Percentiles rank a stretch among this genome's conserved stretches.
Conservation (phyloP, 805 yeast species). For the Sugiyamaella chiloensis region DNA sequence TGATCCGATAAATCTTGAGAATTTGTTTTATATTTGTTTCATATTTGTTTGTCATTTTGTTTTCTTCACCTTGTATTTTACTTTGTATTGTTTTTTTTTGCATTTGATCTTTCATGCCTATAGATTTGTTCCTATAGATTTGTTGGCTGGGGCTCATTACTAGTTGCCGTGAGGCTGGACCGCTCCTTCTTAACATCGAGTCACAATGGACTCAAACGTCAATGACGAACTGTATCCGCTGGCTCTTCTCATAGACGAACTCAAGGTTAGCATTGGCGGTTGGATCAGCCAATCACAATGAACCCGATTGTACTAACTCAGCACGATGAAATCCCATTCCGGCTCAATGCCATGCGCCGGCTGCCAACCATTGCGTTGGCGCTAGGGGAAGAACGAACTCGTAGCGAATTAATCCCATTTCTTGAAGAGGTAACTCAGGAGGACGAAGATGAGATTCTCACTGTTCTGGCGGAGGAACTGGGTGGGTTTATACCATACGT, state of each 20-base stretch:
- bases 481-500: slow-evolving; percentile 84
- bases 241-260: slow-evolving; percentile 94
- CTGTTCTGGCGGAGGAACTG: slow-evolving; percentile 86
- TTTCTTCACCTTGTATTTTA: no score
- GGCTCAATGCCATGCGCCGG: slow-evolving; percentile 93
- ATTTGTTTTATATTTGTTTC: no score
- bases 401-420: slow-evolving; percentile 86
- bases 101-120: background rate
- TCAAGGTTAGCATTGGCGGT: slow-evolving; percentile 43
- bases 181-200: slow-evolving; percentile 3
- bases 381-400: slow-evolving; percentile 87
- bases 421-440: slow-evolving; percentile 66
- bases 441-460: slow-evolving; percentile 97
- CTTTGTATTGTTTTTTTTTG: background rate
- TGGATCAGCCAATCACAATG: background rate
- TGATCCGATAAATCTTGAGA: no score
- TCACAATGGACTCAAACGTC: slow-evolving; percentile 12
- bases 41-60: no score
- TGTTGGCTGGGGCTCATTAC: no score
- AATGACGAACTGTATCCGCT: slow-evolving; percentile 77
- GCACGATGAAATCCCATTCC: slow-evolving; percentile 91
- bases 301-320: background rate
- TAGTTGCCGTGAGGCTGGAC: background rate
- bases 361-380: slow-evolving; percentile 94
- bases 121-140: no score